phyloP scores from a whole-genome alignment of 2,329 filamentous ascomycete species.

The Fusarium mexicanum region DNA sequence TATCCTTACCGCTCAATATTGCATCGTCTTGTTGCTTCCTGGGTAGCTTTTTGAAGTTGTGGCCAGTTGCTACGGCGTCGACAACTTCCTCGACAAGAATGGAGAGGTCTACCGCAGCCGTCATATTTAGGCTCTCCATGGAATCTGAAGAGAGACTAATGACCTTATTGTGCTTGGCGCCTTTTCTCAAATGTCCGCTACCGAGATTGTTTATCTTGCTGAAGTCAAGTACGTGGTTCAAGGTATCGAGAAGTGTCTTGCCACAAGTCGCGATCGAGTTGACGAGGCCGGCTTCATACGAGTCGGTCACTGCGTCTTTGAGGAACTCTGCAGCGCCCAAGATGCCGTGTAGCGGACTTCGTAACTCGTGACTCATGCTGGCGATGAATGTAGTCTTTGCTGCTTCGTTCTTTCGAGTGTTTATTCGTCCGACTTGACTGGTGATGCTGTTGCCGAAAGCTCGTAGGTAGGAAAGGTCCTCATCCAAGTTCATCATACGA shows the following conservation, averaged over 20 bases:
- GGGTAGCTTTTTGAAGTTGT: conserved; percentile 47
- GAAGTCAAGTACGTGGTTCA: conserved; percentile 60
- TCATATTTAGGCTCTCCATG: conserved; percentile 46
- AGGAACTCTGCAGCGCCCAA: conserved; percentile 62
- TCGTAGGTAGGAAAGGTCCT: conserved; percentile 50
- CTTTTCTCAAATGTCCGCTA: conserved; percentile 36
- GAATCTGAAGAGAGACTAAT: conserved; percentile 42
- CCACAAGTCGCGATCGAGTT: conserved; percentile 58
- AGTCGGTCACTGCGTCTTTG: conserved; percentile 51
- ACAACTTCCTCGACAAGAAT: conserved; percentile 52
- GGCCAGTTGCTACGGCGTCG: conserved; percentile 52
- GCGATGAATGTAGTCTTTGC: conserved; percentile 69
- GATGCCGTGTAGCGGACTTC: conserved; percentile 67
- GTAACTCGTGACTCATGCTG: conserved; percentile 67
- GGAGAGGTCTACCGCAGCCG: conserved; percentile 46
- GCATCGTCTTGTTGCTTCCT: conserved; percentile 5
- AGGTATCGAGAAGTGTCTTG: conserved; percentile 59
- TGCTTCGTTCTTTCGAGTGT: conserved; percentile 60
- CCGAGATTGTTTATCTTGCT: conserved; percentile 52
- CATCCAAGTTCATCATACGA: conserved; percentile 50
- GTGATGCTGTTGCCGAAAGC: conserved; percentile 50
- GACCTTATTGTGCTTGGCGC: conserved; percentile 32
- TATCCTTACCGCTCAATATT: background rate
- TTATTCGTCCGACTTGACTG: conserved; percentile 63
- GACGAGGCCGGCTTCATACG: conserved; percentile 55